Evolutionary conservation across 257 asterid species (phyloP), one percentile per base, ranked within the genome.

Genomic region (Parsonsia alboflavescens): DNA sequence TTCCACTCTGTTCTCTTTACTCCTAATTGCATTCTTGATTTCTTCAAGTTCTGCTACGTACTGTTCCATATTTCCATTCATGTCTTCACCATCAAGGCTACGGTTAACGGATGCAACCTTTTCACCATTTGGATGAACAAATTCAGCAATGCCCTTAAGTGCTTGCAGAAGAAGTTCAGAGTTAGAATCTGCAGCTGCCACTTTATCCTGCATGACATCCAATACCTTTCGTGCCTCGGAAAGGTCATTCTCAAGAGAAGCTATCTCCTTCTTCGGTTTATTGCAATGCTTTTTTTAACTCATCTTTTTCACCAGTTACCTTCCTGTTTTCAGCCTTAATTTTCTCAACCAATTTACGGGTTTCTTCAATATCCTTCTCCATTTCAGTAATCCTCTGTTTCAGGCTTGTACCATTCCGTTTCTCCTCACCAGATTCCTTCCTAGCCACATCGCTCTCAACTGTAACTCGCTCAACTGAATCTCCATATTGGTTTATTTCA

Each of bases 11-110:
- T 66, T 84, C 58, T 78, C 87, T 68, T 80, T 87, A 46, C 65
- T 76, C 84, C 78, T 82, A 81, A 92, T 83, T 56, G 87, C 93
- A 49, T 78, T 76, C 90, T 82, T 89, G 75, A n/a, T n/a, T n/a
- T n/a, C n/a, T n/a, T n/a, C n/a, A n/a, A n/a, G n/a, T n/a, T n/a
- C n/a, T n/a, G n/a, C n/a, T n/a, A n/a, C n/a, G n/a, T n/a, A n/a
- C n/a, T n/a, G n/a, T n/a, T n/a, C n/a, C n/a, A n/a, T n/a, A 66
- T 74, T 90, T 39, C 84, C 90, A 21, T 67, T 78, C 17, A 54
- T 39, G 71, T 76, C 77, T n/a, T 59, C 62, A 17, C 42, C 80
- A 36, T 19, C 45, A 42, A 64, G 41, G n/a, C 19, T 46, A 19
- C 58, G 79, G 3, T 30, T 79, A 22, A 9, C 1, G 0, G 63